These are phyloP conservation scores for Talinum fruticosum DNA, from an alignment of 148 eudicot genomes.

Conservation along the genomic window DNA sequence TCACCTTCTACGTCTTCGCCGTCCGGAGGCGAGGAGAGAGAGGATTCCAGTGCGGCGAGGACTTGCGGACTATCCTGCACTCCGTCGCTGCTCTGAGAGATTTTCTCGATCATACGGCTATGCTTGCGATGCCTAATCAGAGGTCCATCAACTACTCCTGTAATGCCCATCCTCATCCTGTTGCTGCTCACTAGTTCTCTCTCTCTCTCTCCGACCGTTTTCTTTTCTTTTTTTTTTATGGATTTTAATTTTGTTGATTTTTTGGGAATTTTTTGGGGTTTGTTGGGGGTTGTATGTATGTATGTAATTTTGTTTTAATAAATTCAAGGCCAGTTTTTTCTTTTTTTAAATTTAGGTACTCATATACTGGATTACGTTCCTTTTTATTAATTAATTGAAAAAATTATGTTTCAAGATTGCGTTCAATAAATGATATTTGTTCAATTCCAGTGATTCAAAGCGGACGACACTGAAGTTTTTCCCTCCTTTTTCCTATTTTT, in stretches of 20 bases:
- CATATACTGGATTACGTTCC: background rate
- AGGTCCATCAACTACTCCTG: slow-evolving; percentile 40
- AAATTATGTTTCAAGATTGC: no score
- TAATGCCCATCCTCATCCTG: slow-evolving; percentile 11
- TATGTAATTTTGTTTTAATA: slow-evolving; percentile 14
- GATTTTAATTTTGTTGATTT: background rate
- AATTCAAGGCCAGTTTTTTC: background rate
- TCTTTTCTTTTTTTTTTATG: background rate
- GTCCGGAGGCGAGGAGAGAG: slow-evolving; percentile 44
- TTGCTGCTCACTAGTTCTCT: slow-evolving; percentile 23
- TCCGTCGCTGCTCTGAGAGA: slow-evolving; percentile 67
- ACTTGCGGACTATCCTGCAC: slow-evolving; percentile 49
- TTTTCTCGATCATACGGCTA: slow-evolving; percentile 92
- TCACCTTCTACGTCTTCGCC: slow-evolving; percentile 83
- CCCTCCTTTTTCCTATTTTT: no score
- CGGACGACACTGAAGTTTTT: no score
- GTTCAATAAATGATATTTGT: no score
- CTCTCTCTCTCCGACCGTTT: background rate
- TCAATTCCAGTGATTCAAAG: no score
- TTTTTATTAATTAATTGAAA: background rate
- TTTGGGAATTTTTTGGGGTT: background rate
- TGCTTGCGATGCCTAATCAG: slow-evolving; percentile 91
- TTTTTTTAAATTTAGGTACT: background rate
- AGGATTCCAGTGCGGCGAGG: slow-evolving; percentile 66
- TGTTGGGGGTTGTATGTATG: slow-evolving; percentile 13